Percentiles rank a stretch among this genome's conserved stretches.
Conservation (phyloP, 805 yeast species). For the Cyberlindnera maritima region DNA sequence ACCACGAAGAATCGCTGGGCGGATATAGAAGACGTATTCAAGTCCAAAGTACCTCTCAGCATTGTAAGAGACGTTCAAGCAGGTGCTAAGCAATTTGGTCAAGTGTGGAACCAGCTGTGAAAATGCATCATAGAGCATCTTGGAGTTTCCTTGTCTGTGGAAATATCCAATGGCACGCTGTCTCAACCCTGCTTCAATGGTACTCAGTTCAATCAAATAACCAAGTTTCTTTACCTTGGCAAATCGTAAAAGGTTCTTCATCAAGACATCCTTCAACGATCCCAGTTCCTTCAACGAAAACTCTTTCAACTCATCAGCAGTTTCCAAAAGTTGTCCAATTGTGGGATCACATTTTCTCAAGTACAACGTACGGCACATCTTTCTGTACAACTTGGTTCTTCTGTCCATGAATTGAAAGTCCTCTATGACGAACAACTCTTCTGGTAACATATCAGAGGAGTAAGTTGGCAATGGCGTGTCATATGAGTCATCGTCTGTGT, state of each 20-base stretch:
- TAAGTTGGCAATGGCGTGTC: constrained; percentile 28
- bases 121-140: constrained; percentile 33
- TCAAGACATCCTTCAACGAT: constrained; percentile 13
- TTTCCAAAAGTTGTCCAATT: constrained; percentile 32
- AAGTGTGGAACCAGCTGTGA: constrained; percentile 28
- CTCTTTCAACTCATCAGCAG: constrained; percentile 33
- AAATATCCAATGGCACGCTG: constrained; percentile 38
- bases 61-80: constrained; percentile 32
- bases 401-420: constrained; percentile 30
- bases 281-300: constrained; percentile 29
- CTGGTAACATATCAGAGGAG: constrained; percentile 32
- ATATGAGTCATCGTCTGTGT: constrained; percentile 18
- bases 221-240: constrained; percentile 24
- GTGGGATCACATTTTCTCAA: constrained; percentile 34
- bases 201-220: constrained; percentile 28
- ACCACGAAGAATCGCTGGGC: neutral
- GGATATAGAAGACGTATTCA: constrained; percentile 3
- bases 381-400: constrained; percentile 30
- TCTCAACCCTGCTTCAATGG: constrained; percentile 32
- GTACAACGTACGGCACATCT: constrained; percentile 32
- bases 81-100: constrained; percentile 32
- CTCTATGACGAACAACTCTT: constrained; percentile 37
- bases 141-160: constrained; percentile 30
- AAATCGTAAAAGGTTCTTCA: constrained; percentile 7
- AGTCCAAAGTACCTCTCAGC: constrained; percentile 33